Conservation (phyloP, 768 basidiomycete species). For the Leucocoprinus sp. region DNA sequence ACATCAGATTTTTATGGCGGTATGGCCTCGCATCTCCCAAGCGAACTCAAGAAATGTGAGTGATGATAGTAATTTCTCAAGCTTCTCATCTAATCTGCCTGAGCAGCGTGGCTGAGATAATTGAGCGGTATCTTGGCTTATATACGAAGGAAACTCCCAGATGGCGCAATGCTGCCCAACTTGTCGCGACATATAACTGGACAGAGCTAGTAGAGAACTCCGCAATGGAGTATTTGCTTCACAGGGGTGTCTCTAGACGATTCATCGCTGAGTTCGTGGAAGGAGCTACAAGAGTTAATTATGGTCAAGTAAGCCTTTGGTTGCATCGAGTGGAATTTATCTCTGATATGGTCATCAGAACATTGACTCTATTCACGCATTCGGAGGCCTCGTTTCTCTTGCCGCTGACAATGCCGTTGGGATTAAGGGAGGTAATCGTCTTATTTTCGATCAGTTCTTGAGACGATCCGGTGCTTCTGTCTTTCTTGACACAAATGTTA, state of each 20-base stretch:
- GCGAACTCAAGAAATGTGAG: constrained; percentile 48
- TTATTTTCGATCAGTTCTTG: constrained; percentile 79
- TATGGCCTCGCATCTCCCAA: constrained; percentile 62
- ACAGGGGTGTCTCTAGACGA: constrained; percentile 43
- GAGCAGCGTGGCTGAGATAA: constrained; percentile 45
- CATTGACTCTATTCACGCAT: constrained; percentile 61
- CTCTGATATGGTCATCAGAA: constrained; percentile 33
- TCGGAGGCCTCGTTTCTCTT: constrained; percentile 66
- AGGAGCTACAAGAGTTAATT: constrained; percentile 76
- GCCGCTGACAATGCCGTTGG: constrained; percentile 59
- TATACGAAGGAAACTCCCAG: constrained; percentile 48
- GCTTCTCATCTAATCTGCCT: not conserved
- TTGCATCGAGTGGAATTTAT: not conserved
- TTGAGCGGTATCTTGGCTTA: constrained; percentile 43
- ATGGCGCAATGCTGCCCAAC: constrained; percentile 54
- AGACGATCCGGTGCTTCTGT: constrained; percentile 60
- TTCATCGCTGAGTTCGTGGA: constrained; percentile 74
- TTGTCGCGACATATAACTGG: constrained; percentile 50
- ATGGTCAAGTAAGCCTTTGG: constrained; percentile 54
- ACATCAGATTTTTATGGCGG: constrained; percentile 65
- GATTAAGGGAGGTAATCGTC: constrained; percentile 75
- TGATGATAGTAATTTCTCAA: not conserved
- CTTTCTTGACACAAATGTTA: constrained; percentile 61
- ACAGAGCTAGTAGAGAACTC: constrained; percentile 38
- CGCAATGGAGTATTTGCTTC: constrained; percentile 47